Base-by-base conservation (phyloP, 2,329 filamentous ascomycete genomes). In the Pseudocercospora ulei region DNA sequence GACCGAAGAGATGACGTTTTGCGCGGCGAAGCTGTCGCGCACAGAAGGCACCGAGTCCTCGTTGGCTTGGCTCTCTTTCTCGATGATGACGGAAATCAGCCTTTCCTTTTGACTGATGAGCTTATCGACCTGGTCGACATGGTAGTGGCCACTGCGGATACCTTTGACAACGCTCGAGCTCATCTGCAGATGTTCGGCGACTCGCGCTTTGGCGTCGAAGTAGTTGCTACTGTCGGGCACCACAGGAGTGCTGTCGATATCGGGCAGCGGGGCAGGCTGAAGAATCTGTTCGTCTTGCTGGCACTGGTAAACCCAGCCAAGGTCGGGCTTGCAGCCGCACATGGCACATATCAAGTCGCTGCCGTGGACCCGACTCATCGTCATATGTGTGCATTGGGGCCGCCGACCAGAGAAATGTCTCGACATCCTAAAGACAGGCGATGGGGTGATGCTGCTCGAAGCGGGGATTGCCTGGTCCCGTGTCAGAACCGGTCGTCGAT, bases 231-330 rank as follows among this genome's bases (percentile, higher is more conserved):
- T 38, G 25, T 47, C 38, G 11, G 47, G 39, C 4, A 46, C 30
- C 5, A 35, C 11, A 4, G 47, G 43, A 3, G 44, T 27, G 13
- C 22, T 35, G 22, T 46, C 43, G n/a, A 37, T 20, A 7, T 48
- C 39, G 7, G 45, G 31, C 14, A 46, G 27, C 11, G 40, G 24
- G 4, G 43, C 29, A 11, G 39, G 8, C 14, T 44, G 44, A 6
- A 35, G 37, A 6, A 46, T 29, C n/a, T 49, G 40, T 9, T 46
- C 20, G 44, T 86, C 81, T 56, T 82, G 74, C 7, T 69, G 72
- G 59, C 84, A 90, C 43, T 71, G 67, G 58, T 83, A 90, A 13
- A 90, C 62, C 73, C 80, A 90, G 16, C 81, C 80, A 37, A 78
- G 67, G 9, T 67, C 61, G 0, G 78, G 72, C 1, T 60, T 58